These are phyloP conservation scores for Mortierella sp. DNA, from an alignment of 371 early-diverging fungal genomes.

Conservation along the genomic window DNA sequence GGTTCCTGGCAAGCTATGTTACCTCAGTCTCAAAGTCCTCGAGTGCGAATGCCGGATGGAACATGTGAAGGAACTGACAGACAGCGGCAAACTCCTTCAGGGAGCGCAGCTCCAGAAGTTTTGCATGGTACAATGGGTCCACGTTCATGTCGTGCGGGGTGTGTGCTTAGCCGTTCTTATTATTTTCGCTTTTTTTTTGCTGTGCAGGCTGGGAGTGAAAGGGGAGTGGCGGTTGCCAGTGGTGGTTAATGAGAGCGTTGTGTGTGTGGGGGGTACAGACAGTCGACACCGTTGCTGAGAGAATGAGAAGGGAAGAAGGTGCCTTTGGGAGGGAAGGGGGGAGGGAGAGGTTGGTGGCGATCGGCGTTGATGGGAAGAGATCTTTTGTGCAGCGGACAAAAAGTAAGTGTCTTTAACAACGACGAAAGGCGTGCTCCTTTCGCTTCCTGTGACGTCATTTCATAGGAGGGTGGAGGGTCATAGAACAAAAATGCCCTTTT, in stretches of 20 bases:
- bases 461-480: no score
- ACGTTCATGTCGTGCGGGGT: constrained; percentile 36
- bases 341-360: background rate
- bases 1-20: constrained; percentile 2
- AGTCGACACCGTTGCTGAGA: background rate
- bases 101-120: constrained; percentile 58
- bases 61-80: constrained; percentile 67
- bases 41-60: constrained; percentile 59
- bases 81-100: constrained; percentile 68
- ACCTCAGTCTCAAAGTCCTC: constrained; percentile 64
- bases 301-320: background rate
- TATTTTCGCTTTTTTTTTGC: background rate
- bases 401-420: background rate
- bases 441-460: background rate
- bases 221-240: background rate
- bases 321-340: background rate
- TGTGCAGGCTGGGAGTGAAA: background rate
- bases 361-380: background rate
- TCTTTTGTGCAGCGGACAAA: background rate
- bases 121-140: constrained; percentile 41
- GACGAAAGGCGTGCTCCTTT: background rate
- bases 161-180: background rate
- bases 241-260: background rate
- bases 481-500: no score
- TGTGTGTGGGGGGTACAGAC: background rate